Base-by-base conservation (phyloP, 2,329 filamentous ascomycete genomes). In the Emergomyces pasteurianus region DNA sequence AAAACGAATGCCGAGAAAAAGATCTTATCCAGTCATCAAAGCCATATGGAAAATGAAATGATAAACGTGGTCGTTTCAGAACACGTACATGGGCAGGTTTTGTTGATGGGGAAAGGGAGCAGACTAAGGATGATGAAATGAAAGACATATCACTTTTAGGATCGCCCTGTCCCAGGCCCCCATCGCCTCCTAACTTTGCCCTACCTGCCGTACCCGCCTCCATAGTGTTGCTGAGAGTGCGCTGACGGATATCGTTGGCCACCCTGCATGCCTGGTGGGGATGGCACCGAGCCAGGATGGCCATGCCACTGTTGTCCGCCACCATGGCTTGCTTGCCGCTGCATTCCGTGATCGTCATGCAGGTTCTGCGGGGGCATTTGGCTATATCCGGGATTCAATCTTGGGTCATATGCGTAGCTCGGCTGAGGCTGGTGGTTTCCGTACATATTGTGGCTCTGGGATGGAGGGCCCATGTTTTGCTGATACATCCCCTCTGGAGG, bases 131-230 rank as follows among this genome's bases (percentile, higher is more conserved):
- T 36, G 12, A n/a, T 10, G n/a, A 38, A 38, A 54, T 9, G 52
- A 36, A 54, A 34, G 12, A 54, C 10, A 31, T 31, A 31, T n/a
- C 12, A n/a, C 4, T n/a, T 23, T 31, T 31, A 7, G 7, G 31
- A 7, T 31, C 31, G 31, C 31, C 31, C 31, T 31, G 31, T n/a
- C 38, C 34, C 34, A 12, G 21, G 3, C 23, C 46, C 52, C 7
- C 12, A 16, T 26, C 10, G 18, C 21, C 43, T 12, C 21, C 9
- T 21, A n/a, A 18, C 2, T 9, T 6, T 23, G 26, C 18, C 8
- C 18, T 63, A 62, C 54, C 62, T 58, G 42, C 62, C 63, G 46
- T 61, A 61, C 6, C 62, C 62, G 31, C 59, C 52, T 26, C 62
- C 59, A 23, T 60, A 63, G 58, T 63, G 62, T 26, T 60, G 61